phyloP scores from a whole-genome alignment of 805 yeast genomes.

The Hyphopichia homilentoma region DNA sequence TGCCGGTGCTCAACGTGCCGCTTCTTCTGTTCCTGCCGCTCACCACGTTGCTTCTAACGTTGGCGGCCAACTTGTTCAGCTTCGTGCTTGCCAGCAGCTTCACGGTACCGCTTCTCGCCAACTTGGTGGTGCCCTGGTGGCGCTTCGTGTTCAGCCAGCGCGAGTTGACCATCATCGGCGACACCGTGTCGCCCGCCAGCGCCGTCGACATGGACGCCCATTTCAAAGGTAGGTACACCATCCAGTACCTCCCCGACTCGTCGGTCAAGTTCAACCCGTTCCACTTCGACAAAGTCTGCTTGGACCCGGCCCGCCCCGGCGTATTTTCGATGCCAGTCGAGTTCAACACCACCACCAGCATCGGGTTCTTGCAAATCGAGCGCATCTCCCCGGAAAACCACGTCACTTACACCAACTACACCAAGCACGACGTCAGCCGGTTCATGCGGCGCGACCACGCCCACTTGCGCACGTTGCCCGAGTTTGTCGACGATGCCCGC shows the following conservation, averaged over 20 bases:
- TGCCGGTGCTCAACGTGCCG: constrained; percentile 76
- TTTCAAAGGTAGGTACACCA: constrained; percentile 81
- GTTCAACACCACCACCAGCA: constrained; percentile 73
- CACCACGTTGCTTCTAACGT: constrained; percentile 48
- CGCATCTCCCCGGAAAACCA: constrained; percentile 54
- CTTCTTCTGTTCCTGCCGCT: constrained; percentile 62
- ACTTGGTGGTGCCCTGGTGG: constrained; percentile 39
- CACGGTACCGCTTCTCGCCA: constrained; percentile 43
- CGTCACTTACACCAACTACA: constrained; percentile 47
- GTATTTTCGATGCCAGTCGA: constrained; percentile 59
- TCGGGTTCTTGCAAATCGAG: constrained; percentile 64
- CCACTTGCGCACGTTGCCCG: constrained; percentile 21
- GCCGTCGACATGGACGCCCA: constrained; percentile 52
- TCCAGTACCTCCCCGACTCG: constrained; percentile 87
- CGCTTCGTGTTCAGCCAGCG: constrained; percentile 35
- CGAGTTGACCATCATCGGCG: constrained; percentile 54
- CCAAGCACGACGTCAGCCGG: constrained; percentile 52
- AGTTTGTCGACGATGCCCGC: constrained; percentile 25
- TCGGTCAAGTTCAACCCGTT: constrained; percentile 81
- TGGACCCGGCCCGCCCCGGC: constrained; percentile 32
- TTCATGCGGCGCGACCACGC: constrained; percentile 26
- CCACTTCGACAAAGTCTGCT: constrained; percentile 56
- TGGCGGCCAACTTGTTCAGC: constrained; percentile 46
- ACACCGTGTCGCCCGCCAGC: constrained; percentile 33
- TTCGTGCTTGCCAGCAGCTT: constrained; percentile 51